Evolutionary conservation across 306 rosid genomes (phyloP), one percentile per base, ranked within the genome.

Genomic region (Acacia crassicarpa): DNA sequence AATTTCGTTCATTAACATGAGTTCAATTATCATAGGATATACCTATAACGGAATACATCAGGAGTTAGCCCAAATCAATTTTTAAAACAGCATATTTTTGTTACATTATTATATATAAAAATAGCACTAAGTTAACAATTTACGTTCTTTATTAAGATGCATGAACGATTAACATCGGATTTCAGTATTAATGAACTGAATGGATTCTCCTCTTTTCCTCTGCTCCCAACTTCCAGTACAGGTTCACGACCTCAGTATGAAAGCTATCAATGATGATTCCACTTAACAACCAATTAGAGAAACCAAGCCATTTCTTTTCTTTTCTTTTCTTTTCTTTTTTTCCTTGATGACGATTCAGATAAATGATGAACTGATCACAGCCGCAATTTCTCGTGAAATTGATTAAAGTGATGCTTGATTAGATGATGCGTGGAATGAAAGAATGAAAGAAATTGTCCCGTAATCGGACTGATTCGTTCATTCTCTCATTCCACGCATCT

Each of bases 391-490:
- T 67, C 48, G 19, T 1, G 46, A 8, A 43, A 71, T 0, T 23
- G 0, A 17, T 73, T 45, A 83, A 77, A 78, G 45, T 25, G 13
- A 68, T n/a, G 83, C 75, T 84, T 38, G 82, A 23, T 63, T 71
- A 75, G 84, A 87, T 1, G 86, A 81, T 43, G 44, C 79, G 2
- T 84, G 87, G 90, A 84, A 72, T 40, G 84, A 78, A 6, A 49
- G 78, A 22, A 58, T 58, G 32, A 78, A 67, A 14, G 54, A 56
- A 20, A 77, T 14, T 5, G 62, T 6, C 5, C 33, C 0, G 15
- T 9, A 40, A 41, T 33, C 10, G 25, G 35, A 14, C 79, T 45
- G 30, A 4, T 1, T 17, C 25, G 1, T 73, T 83, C 74, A 30
- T 80, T 86, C 83, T 15, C 19, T 81, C 81, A 58, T 14, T 86